These are phyloP conservation scores for Didymellaceae sp. DNA, from an alignment of 2,329 filamentous ascomycete genomes.

Conservation along the genomic window DNA sequence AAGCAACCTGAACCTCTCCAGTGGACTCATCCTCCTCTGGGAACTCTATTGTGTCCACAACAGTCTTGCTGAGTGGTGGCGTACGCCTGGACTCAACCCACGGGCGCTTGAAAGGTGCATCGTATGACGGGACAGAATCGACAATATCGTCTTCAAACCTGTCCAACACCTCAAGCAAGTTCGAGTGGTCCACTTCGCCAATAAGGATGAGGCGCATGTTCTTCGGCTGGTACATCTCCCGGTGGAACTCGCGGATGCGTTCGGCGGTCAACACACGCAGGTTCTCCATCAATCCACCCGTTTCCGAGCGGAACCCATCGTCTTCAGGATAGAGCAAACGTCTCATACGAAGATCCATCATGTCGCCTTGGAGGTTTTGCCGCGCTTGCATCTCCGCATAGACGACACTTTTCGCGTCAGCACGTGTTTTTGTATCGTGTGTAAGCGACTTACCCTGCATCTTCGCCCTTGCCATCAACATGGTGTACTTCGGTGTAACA, in stretches of 20 bases:
- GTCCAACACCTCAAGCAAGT: constrained; percentile 82
- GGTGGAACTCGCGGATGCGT: constrained; percentile 91
- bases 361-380: constrained; percentile 80
- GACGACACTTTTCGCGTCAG: constrained; percentile 68
- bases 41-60: constrained; percentile 82
- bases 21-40: constrained; percentile 95
- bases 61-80: constrained; percentile 72
- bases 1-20: constrained; percentile 84
- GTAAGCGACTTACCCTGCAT: constrained; percentile 66
- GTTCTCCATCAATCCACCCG: constrained; percentile 95
- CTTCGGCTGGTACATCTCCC: constrained; percentile 96
- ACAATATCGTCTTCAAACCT: constrained; percentile 87
- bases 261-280: constrained; percentile 85
- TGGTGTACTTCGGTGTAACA: constrained; percentile 98
- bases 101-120: constrained; percentile 80
- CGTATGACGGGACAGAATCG: constrained; percentile 76
- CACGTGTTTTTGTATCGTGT: neutral
- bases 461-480: constrained; percentile 88
- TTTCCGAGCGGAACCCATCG: constrained; percentile 94
- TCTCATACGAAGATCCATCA: constrained; percentile 85
- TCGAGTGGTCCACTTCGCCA: constrained; percentile 85
- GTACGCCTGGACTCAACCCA: constrained; percentile 90
- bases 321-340: constrained; percentile 85
- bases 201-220: constrained; percentile 91
- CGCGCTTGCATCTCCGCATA: constrained; percentile 99